phyloP scores from a whole-genome alignment of 768 basidiomycete genomes.

The Pisolithus microcarpus region DNA sequence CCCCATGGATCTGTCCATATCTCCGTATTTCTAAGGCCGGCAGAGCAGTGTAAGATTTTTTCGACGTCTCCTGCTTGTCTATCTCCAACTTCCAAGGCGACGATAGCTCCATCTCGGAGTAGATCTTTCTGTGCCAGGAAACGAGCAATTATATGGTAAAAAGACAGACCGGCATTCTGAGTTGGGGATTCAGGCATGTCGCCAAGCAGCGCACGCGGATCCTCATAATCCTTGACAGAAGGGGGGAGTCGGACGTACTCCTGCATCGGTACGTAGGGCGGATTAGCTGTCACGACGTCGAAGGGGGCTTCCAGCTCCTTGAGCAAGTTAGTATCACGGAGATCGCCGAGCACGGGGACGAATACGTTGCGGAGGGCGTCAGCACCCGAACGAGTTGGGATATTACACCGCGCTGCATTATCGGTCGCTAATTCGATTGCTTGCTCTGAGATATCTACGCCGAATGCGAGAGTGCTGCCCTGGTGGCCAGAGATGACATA shows the following conservation, averaged over 20 bases:
- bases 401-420: slow-evolving; percentile 31
- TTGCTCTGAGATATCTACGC: slow-evolving; percentile 59
- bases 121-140: slow-evolving; percentile 48
- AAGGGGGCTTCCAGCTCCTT: slow-evolving; percentile 40
- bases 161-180: slow-evolving; percentile 46
- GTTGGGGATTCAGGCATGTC: slow-evolving; percentile 40
- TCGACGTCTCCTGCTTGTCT: slow-evolving; percentile 61
- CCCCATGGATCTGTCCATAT: slow-evolving; percentile 82
- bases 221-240: slow-evolving; percentile 77
- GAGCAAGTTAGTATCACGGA: slow-evolving; percentile 27
- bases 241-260: slow-evolving; percentile 57
- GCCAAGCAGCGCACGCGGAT: slow-evolving; percentile 73
- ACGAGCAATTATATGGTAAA: slow-evolving; percentile 65
- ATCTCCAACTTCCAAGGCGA: slow-evolving; percentile 78
- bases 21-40: slow-evolving; percentile 42
- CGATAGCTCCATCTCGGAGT: slow-evolving; percentile 42
- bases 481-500: slow-evolving; percentile 60
- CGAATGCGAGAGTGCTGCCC: slow-evolving; percentile 48
- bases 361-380: slow-evolving; percentile 24
- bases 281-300: slow-evolving; percentile 79
- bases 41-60: slow-evolving; percentile 45
- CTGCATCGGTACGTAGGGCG: slow-evolving; percentile 71
- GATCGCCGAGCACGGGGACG: slow-evolving; percentile 37
- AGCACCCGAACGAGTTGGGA: slow-evolving; percentile 4
- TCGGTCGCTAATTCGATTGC: slow-evolving; percentile 47